Percentiles rank a stretch among this genome's conserved stretches.
Evolutionary conservation across 1,139 yeast genomes (phyloP).

Genomic region (Pichia norvegensis): DNA sequence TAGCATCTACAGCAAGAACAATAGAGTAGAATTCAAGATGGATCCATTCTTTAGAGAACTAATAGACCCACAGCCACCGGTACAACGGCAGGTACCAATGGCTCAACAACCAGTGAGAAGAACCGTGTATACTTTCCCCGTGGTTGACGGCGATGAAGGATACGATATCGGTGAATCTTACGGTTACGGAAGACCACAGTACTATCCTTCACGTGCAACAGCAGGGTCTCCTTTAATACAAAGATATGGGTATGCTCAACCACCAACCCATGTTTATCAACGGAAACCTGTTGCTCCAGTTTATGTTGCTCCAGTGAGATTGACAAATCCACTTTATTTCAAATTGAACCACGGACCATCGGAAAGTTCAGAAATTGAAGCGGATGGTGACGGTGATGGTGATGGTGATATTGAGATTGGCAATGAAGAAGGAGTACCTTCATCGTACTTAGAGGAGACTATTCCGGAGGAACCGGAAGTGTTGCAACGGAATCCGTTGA

Average conservation of each 20-base stretch:
- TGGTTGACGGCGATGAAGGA: not conserved
- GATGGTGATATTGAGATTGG: not conserved
- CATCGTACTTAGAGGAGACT: not conserved
- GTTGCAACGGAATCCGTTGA: not conserved
- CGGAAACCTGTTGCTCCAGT: not conserved
- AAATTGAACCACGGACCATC: not conserved
- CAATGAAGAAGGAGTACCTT: not conserved
- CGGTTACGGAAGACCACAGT: not conserved
- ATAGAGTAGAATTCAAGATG: no score
- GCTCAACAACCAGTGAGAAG: not conserved
- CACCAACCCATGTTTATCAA: not conserved
- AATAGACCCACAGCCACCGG: conserved; percentile 4
- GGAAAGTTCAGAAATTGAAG: not conserved
- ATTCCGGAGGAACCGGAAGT: not conserved
- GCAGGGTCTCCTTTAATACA: no score
- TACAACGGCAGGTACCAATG: not conserved
- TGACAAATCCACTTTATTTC: not conserved
- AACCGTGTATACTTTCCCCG: not conserved
- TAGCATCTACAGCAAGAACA: no score
- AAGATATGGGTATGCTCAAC: not conserved
- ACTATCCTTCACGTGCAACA: not conserved
- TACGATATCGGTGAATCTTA: not conserved
- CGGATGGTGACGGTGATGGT: not conserved
- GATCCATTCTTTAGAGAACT: conserved; percentile 11
- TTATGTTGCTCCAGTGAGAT: not conserved